These are phyloP conservation scores for Lupinus albus DNA, from an alignment of 306 rosid species.

Conservation along the genomic window DNA sequence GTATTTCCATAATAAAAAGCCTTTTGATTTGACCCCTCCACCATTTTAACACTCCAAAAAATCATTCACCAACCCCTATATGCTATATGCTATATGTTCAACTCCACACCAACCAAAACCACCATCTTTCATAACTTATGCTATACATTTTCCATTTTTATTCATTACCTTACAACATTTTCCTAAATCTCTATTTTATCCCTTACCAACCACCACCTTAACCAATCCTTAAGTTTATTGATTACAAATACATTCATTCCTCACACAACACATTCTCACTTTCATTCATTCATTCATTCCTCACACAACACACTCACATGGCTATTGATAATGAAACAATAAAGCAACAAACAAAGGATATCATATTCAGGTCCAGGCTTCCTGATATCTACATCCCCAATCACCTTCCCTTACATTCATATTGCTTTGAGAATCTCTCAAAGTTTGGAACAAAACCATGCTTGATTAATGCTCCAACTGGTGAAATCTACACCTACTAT, in stretches of 20 bases:
- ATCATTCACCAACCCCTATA: slow-evolving; percentile 34
- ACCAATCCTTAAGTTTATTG: background rate
- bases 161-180: too few relatives aligned
- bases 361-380: slow-evolving; percentile 64
- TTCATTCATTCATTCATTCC: too few relatives aligned
- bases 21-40: slow-evolving; percentile 11
- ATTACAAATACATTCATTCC: slow-evolving; percentile 1
- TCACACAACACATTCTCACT: too few relatives aligned
- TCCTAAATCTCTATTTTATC: slow-evolving; percentile 35
- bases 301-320: background rate
- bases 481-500: slow-evolving; percentile 42
- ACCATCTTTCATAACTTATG: too few relatives aligned
- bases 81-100: too few relatives aligned
- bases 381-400: slow-evolving; percentile 73
- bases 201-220: slow-evolving; percentile 52
- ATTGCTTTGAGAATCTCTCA: slow-evolving; percentile 53
- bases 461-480: slow-evolving; percentile 61
- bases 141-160: too few relatives aligned
- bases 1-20: background rate
- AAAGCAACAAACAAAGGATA: slow-evolving; percentile 29
- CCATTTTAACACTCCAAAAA: background rate
- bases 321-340: slow-evolving; percentile 5
- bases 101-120: slow-evolving; percentile 6
- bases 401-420: slow-evolving; percentile 66
- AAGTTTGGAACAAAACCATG: slow-evolving; percentile 55